phyloP scores from a whole-genome alignment of 2,329 filamentous ascomycete species.

The Aspergillus fructus region DNA sequence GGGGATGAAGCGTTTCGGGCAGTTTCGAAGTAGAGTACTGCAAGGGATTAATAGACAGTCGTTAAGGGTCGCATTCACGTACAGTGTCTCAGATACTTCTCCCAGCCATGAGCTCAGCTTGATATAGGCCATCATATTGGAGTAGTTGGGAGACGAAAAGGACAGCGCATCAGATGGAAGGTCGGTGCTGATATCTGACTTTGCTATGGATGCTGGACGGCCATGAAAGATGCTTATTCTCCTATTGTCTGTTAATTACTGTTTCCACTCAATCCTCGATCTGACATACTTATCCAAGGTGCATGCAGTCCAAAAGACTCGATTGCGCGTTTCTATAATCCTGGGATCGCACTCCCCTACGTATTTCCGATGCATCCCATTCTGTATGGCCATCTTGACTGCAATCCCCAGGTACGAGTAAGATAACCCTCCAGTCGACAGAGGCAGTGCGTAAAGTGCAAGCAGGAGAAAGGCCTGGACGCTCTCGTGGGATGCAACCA shows the following conservation, averaged over 20 bases:
- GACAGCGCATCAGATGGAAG: background rate
- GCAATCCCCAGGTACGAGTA: slow-evolving; percentile 55
- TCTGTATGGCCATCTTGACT: slow-evolving; percentile 55
- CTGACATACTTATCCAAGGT: slow-evolving; percentile 49
- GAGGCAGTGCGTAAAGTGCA: slow-evolving; percentile 40
- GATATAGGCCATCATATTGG: background rate
- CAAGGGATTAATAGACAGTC: too few relatives aligned
- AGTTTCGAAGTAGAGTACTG: background rate
- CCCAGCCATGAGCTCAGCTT: background rate
- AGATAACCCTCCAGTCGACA: slow-evolving; percentile 52
- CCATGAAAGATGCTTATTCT: background rate
- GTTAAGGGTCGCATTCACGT: background rate
- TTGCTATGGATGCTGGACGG: background rate
- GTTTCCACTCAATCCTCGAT: too few relatives aligned
- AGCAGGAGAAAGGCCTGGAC: slow-evolving; percentile 50
- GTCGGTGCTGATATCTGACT: background rate
- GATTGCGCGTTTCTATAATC: slow-evolving; percentile 50
- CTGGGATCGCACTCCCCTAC: slow-evolving; percentile 42
- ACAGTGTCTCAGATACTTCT: background rate
- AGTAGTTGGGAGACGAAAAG: background rate
- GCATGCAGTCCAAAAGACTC: slow-evolving; percentile 56
- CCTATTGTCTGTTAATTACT: background rate
- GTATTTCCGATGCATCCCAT: slow-evolving; percentile 55
- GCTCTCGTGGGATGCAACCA: slow-evolving; percentile 52
- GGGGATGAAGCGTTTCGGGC: background rate